Evolutionary conservation across 1,139 yeast species (phyloP), one percentile per base, ranked within the genome.

Genomic region (Casaregolazyma lundiana): DNA sequence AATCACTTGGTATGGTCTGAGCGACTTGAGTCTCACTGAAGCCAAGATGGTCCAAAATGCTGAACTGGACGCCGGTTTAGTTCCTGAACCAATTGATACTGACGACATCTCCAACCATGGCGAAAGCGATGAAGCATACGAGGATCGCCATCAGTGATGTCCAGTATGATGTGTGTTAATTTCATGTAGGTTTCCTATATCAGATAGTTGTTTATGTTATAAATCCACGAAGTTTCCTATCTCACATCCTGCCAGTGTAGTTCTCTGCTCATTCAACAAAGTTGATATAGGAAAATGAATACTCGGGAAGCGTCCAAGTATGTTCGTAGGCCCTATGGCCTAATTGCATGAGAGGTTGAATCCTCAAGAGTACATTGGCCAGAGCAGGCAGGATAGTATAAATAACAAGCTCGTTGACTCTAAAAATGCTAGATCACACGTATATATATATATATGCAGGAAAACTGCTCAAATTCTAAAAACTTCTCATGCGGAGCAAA

Each of bases 1-100:
- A 52, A 85, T 92, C 62, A 77, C 83, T 51, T 68, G 81, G 66
- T 92, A 89, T 67, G 97, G 97, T 62, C 71, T 86, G 71, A 76
- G 82, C 57, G 96, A 87, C 58, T 38, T 59, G 44, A 51, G 58
- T 29, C 51, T 52, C 21, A 46, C 50, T 40, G 61, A 56, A 44
- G 50, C 54, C 30, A 50, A 49, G 34, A 47, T 57, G 49, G 38
- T 55, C 32, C 54, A 53, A 41, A 44, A 41, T 15, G 55, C 41
- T 35, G 57, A 52, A 40, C 47, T 41, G 6, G 56, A 53, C 32
- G 57, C 53, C 16, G 61, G 58, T 3, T 9, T 49, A 38, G 55
- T 53, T 29, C 49, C 51, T 8, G 59, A 54, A 18, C 50, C 43
- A 4, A 48, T 53, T 30, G 54, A 53, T 34, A 49, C 55, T 40